Conservation (phyloP, 1,284 basidiomycete genomes). For the Cryptococcus jaspeensis region DNA sequence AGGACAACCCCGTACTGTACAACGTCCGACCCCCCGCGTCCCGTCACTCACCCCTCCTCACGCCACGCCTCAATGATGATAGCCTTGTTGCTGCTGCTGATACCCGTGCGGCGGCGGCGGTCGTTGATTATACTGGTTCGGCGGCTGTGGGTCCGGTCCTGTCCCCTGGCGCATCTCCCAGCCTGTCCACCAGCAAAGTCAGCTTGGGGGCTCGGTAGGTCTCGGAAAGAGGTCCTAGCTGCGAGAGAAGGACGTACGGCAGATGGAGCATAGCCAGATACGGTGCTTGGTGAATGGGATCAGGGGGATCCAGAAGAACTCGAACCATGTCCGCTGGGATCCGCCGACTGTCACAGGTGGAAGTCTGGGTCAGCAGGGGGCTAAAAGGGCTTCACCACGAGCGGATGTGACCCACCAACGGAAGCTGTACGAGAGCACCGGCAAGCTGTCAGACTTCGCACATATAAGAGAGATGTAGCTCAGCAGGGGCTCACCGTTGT, state of each 20-base stretch:
- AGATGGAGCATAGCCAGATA: conserved; percentile 46
- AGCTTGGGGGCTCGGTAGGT: neutral
- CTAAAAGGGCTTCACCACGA: neutral
- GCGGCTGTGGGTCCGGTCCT: conserved; percentile 36
- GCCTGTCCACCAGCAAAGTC: conserved; percentile 13
- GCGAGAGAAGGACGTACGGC: conserved; percentile 31
- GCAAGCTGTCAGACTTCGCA: neutral
- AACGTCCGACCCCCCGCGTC: neutral
- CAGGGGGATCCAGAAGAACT: conserved; percentile 47
- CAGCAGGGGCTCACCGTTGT: conserved; percentile 33
- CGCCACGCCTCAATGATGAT: neutral
- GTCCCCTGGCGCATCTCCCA: conserved; percentile 41
- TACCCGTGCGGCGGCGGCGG: neutral
- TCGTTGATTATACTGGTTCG: conserved; percentile 17
- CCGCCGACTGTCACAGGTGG: conserved; percentile 23
- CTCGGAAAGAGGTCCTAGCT: neutral
- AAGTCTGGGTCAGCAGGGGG: neutral
- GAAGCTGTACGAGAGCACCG: conserved; percentile 5
- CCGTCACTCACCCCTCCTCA: neutral
- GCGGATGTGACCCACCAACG: conserved; percentile 10
- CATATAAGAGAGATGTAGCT: neutral
- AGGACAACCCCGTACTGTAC: neutral
- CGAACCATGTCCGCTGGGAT: conserved; percentile 41
- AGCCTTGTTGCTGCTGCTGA: neutral
- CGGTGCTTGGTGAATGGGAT: conserved; percentile 41